A percentile compares a stretch with the other conserved stretches of the same genome.
Conservation (phyloP, 2,329 filamentous ascomycete genomes). For the Chaetomiaceae sp. region DNA sequence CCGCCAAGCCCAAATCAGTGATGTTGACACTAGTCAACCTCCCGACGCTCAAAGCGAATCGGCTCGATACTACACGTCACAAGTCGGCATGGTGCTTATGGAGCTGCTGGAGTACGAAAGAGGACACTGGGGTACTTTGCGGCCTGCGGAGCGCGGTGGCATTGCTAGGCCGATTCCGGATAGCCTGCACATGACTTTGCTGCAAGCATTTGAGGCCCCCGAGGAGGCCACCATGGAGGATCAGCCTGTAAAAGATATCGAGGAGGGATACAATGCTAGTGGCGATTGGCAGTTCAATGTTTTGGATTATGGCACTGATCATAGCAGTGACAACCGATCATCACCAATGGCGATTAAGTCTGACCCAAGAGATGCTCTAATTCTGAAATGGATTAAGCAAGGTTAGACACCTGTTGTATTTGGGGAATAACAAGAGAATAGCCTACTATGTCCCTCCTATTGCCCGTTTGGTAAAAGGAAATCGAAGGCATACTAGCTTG, state of each 20-base stretch:
- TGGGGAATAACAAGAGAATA: no score
- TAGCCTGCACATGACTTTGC: constrained; percentile 10
- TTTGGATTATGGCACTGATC: not conserved
- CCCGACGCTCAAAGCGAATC: not conserved
- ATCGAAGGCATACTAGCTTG: no score
- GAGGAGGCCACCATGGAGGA: not conserved
- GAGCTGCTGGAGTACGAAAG: constrained; percentile 8
- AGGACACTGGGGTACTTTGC: not conserved
- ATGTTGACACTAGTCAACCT: no score
- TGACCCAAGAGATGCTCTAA: not conserved
- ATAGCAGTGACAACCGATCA: not conserved
- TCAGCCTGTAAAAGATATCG: not conserved
- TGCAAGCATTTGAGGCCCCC: not conserved
- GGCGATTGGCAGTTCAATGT: not conserved
- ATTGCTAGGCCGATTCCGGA: not conserved
- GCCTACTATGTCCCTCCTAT: no score
- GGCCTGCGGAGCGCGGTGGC: not conserved
- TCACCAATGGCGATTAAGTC: not conserved
- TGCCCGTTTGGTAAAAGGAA: no score
- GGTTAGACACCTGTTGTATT: no score
- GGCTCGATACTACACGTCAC: constrained; percentile 1
- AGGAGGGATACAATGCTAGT: not conserved
- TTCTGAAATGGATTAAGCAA: constrained; percentile 1
- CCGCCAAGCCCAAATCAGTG: no score
- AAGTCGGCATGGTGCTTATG: not conserved